phyloP scores from a whole-genome alignment of 306 rosid genomes.

The Trichosanthes truncata region DNA sequence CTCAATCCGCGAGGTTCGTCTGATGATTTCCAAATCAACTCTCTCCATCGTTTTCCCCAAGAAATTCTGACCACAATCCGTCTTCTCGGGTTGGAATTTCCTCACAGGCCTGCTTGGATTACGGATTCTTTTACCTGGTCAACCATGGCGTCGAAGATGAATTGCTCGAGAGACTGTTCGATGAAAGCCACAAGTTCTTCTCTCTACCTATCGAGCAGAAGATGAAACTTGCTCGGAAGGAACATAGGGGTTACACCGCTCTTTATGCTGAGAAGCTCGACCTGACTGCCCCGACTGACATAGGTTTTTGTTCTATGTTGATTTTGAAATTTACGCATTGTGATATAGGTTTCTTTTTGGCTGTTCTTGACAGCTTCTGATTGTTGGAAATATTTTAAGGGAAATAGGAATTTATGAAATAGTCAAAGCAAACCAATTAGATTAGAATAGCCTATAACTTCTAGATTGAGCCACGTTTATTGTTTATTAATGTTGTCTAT shows the following conservation, averaged over 20 bases:
- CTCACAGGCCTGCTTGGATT: conserved; percentile 56
- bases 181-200: conserved; percentile 46
- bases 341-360: neutral
- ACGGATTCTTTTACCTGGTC: conserved; percentile 77
- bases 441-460: no score
- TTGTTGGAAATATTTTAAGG: neutral
- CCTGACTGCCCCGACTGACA: conserved; percentile 28
- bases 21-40: neutral
- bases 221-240: conserved; percentile 44
- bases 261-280: conserved; percentile 55
- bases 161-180: conserved; percentile 27
- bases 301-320: conserved; percentile 26
- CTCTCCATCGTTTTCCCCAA: no score
- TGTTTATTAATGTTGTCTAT: no score
- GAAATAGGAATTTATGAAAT: neutral
- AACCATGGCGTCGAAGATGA: conserved; percentile 66
- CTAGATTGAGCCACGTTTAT: no score
- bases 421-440: neutral
- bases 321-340: neutral
- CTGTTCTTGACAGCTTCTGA: neutral
- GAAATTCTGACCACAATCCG: neutral
- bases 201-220: conserved; percentile 46
- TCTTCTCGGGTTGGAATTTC: neutral
- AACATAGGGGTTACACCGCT: conserved; percentile 65
- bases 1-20: conserved; percentile 47